Evolutionary conservation across 2,329 filamentous ascomycete genomes (phyloP).

Genomic region (Fusarium continuum): DNA sequence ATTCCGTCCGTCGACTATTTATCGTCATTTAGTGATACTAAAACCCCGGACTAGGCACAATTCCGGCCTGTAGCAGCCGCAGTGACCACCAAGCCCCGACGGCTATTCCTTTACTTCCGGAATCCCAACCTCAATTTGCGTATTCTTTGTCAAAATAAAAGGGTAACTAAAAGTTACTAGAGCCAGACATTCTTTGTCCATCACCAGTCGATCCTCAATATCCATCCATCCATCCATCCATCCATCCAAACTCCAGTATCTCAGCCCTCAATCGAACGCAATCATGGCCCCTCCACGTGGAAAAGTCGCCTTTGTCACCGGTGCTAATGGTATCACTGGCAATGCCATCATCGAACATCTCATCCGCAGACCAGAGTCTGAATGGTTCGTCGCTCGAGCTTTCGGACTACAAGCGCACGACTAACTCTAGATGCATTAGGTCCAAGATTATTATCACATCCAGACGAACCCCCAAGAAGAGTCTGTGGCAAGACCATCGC

Average conservation of each 20-base stretch:
- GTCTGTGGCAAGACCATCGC: conserved; percentile 27
- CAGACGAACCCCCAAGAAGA: conserved; percentile 10
- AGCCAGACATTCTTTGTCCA: background rate
- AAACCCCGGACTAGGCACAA: background rate
- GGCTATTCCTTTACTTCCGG: background rate
- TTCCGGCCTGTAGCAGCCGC: background rate
- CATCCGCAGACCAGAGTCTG: conserved; percentile 22
- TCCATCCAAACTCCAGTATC: background rate
- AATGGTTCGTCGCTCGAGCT: conserved; percentile 3
- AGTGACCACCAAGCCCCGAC: background rate
- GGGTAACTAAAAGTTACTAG: background rate
- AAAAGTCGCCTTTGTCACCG: conserved; percentile 31
- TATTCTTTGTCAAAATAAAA: too few species aligned
- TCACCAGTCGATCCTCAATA: background rate
- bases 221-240: background rate
- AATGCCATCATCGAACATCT: conserved; percentile 32
- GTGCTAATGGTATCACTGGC: conserved; percentile 32
- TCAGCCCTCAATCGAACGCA: background rate
- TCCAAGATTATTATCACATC: conserved; percentile 38
- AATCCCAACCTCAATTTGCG: too few species aligned
- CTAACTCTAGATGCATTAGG: background rate
- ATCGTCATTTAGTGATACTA: background rate
- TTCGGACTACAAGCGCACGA: background rate
- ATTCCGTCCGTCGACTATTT: background rate
- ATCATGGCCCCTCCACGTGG: conserved; percentile 4